These are phyloP conservation scores for Zostera marina DNA, from an alignment of 116 monocot species.

Conservation along the genomic window DNA sequence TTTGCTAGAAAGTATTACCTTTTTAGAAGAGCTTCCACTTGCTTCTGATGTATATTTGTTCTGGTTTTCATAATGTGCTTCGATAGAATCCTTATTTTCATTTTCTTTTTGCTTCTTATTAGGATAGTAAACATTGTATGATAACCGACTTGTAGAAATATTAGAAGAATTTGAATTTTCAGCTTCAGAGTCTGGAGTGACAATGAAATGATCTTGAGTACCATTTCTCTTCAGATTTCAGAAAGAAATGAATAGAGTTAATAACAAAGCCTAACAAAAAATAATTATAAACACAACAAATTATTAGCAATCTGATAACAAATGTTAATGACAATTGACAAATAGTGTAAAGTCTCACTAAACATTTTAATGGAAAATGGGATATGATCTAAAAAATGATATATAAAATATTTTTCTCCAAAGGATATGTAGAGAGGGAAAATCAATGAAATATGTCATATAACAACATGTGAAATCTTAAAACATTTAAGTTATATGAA, in stretches of 20 bases:
- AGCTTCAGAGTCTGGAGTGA: not conserved
- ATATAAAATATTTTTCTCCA: too few species aligned
- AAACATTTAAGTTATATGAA: too few species aligned
- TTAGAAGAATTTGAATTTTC: not conserved
- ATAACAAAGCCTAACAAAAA: too few species aligned
- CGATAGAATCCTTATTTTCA: not conserved
- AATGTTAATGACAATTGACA: too few species aligned
- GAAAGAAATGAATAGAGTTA: not conserved
- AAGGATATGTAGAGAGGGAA: too few species aligned
- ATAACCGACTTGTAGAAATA: not conserved
- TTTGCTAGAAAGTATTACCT: not conserved
- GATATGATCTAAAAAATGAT: too few species aligned
- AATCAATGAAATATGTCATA: too few species aligned
- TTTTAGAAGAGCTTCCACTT: constrained; percentile 3
- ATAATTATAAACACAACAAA: too few species aligned
- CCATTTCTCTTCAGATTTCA: constrained; percentile 4
- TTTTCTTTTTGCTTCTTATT: constrained; percentile 5
- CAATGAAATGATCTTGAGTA: not conserved
- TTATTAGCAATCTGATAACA: too few species aligned
- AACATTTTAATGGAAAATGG: too few species aligned
- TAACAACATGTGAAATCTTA: too few species aligned
- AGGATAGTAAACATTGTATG: not conserved
- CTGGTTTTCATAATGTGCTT: not conserved
- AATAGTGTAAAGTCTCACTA: too few species aligned
- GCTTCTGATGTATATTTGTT: not conserved